Evolutionary conservation across 1,284 basidiomycete species (phyloP), one percentile per base, ranked within the genome.

Genomic region (Cryptococcus sp.): DNA sequence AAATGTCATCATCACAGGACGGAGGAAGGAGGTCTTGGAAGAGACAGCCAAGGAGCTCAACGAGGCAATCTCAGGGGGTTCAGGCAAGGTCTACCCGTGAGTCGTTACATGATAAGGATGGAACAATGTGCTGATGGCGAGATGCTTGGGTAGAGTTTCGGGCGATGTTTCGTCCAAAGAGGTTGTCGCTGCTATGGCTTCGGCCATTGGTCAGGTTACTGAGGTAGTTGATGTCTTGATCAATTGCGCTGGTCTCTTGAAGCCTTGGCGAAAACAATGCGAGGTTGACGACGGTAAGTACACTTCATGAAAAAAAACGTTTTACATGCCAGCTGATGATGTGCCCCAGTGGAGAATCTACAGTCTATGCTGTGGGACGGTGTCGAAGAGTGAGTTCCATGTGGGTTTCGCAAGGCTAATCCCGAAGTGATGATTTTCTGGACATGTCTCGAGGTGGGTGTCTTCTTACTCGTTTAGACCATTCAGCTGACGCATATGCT

Each of bases 1-100:
- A 17, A 68, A 65, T 43, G 72, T 74, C 13, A 68, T 65, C 57
- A 72, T 73, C 58, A 67, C 66, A 7, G 72, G 72, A 22, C 57
- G 72, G 46, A 58, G 72, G 1, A 50, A 51, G 5, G 70, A 73
- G 13, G 62, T 67, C 7, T 46, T 71, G 26, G 54, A 71, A 41
- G 39, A 51, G 43, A 61, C 69, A 3, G 66, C 68, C 1, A 51
- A 57, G 46, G 66, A 69, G 50, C 55, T 71, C 38, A 61, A 62
- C 41, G 56, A 19, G 4, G 19, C 38, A 19, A 52, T 50, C 38
- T n/a, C 22, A 3, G 39, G 23, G 19, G 60, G 52, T 23, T 46
- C 40, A 6, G 62, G 54, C 10, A 22, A 40, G 10, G 60, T 62
- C 38, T 38, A 46, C 34, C 25, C 51, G 60, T 64, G 47, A 53